A percentile compares a stretch with the other conserved stretches of the same genome.
phyloP scores from a whole-genome alignment of 2,329 filamentous ascomycete species.

The Aspergillus fumigatus region DNA sequence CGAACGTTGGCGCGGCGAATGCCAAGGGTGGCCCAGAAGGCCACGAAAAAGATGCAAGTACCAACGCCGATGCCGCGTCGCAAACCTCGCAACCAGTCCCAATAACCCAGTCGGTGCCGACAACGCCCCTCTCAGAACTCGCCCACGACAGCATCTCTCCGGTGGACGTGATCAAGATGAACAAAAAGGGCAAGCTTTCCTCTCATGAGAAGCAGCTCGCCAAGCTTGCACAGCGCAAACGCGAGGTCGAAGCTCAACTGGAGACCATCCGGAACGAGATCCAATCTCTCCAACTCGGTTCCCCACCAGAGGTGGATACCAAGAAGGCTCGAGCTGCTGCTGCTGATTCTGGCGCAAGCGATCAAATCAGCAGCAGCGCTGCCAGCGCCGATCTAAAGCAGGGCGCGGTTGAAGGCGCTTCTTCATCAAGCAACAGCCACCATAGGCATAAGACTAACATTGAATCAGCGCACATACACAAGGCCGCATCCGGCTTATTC shows the following conservation, averaged over 20 bases:
- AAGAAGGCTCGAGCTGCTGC: slow-evolving; percentile 7
- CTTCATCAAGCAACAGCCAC: slow-evolving; percentile 10
- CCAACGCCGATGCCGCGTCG: slow-evolving; percentile 6
- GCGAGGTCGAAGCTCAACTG: slow-evolving; percentile 35
- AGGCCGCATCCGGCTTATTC: slow-evolving; percentile 27
- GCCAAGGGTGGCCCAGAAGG: not conserved
- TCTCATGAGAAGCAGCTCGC: slow-evolving; percentile 41
- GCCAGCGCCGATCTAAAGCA: slow-evolving; percentile 7
- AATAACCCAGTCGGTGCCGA: slow-evolving; percentile 17
- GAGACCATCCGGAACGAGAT: slow-evolving; percentile 32
- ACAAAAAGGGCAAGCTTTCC: slow-evolving; percentile 28
- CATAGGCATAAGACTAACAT: slow-evolving; percentile 6
- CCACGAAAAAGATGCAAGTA: not conserved
- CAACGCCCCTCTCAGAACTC: slow-evolving; percentile 16
- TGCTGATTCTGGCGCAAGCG: slow-evolving; percentile 15
- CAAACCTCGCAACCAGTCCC: slow-evolving; percentile 6
- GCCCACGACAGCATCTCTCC: slow-evolving; percentile 17
- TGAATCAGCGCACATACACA: slow-evolving; percentile 24
- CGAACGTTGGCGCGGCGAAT: not conserved
- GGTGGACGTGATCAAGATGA: slow-evolving; percentile 22
- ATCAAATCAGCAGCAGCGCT: slow-evolving; percentile 14
- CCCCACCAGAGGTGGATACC: not conserved
- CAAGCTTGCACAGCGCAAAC: slow-evolving; percentile 40
- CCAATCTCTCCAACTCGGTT: slow-evolving; percentile 21
- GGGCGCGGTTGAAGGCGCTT: slow-evolving; percentile 2